Evolutionary conservation across 2,329 filamentous ascomycete species (phyloP), one percentile per base, ranked within the genome.

Genomic region (Ophiostoma quercus): DNA sequence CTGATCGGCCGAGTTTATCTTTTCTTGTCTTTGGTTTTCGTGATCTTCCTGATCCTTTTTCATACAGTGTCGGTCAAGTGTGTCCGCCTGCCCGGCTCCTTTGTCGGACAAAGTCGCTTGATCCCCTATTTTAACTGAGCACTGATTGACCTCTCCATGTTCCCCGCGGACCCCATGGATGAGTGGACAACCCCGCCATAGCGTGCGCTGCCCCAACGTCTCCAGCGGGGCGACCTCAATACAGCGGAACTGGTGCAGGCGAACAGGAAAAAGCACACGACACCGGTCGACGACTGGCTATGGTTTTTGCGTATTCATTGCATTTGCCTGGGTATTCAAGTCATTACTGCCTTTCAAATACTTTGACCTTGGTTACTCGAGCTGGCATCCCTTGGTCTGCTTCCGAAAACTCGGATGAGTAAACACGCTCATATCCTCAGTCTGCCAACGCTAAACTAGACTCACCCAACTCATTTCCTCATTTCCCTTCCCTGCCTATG

Each of bases 111-210:
- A 25, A 54, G n/a, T 25, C 47, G n/a, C n/a, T 22, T n/a, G 47
- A 19, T 14, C 14, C 41, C 41, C 41, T 43, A 43, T 43, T 14
- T 5, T 14, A 12, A 43, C 25, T 29, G 25, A 29, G 25, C 25
- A 29, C 9, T 57, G 51, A 11, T 25, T 57, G 12, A 22, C 51
- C 51, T 57, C 51, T 57, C 51, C 51, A 41, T 41, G 3, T 41
- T 57, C 51, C 22, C n/a, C 51, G 51, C 51, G 51, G 51, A 25
- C n/a, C 51, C 51, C 51, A 25, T 57, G 16, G 43, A 57, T 3
- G 8, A 57, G 25, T 47, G 25, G 37, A 41, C 65, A 47, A 67
- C n/a, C 65, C 37, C 32, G 37, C 51, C 51, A 57, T 57, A 57
- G 51, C 12, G 51, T 57, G 51, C 9, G n/a, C 51, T 57, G 51